phyloP scores from a whole-genome alignment of 257 asterid species.

The Craterostigma plantagineum region DNA sequence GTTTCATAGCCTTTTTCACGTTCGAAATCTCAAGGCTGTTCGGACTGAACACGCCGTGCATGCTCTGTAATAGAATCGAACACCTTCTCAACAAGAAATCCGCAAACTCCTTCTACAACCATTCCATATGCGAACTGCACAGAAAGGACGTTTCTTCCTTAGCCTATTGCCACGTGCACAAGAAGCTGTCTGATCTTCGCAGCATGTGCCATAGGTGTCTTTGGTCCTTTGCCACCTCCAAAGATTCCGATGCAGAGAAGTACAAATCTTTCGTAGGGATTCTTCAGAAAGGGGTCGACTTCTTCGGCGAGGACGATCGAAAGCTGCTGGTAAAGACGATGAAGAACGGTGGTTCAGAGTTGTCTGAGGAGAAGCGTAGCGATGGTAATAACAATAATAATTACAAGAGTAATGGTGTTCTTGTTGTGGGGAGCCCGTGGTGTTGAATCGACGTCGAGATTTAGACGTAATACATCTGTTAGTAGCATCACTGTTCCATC shows the following conservation, averaged over 20 bases:
- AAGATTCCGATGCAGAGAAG: no score
- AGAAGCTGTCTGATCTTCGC: slow-evolving; percentile 43
- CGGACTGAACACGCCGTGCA: slow-evolving; percentile 45
- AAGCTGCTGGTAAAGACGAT: not conserved
- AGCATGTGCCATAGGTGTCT: slow-evolving; percentile 63
- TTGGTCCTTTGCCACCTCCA: slow-evolving; percentile 35
- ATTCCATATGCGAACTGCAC: slow-evolving; percentile 68
- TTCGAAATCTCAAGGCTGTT: slow-evolving; percentile 48
- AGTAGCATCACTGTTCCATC: no score
- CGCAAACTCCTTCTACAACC: slow-evolving; percentile 41
- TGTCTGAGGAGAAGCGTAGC: not conserved
- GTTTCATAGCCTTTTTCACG: slow-evolving; percentile 38
- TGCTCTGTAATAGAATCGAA: slow-evolving; percentile 61
- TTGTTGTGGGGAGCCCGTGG: slow-evolving; percentile 1
- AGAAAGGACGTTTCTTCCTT: slow-evolving; percentile 66
- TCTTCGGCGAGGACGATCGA: slow-evolving; percentile 13
- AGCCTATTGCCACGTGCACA: slow-evolving; percentile 66
- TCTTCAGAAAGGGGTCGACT: no score
- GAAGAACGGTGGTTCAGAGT: not conserved
- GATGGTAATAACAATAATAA: not conserved
- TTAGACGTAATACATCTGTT: no score
- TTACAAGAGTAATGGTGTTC: not conserved
- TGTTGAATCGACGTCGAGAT: not conserved
- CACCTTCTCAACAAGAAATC: slow-evolving; percentile 29
- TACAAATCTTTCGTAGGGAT: no score